Conservation (phyloP, 2,329 filamentous ascomycete species). For the Sporothrix sp. region DNA sequence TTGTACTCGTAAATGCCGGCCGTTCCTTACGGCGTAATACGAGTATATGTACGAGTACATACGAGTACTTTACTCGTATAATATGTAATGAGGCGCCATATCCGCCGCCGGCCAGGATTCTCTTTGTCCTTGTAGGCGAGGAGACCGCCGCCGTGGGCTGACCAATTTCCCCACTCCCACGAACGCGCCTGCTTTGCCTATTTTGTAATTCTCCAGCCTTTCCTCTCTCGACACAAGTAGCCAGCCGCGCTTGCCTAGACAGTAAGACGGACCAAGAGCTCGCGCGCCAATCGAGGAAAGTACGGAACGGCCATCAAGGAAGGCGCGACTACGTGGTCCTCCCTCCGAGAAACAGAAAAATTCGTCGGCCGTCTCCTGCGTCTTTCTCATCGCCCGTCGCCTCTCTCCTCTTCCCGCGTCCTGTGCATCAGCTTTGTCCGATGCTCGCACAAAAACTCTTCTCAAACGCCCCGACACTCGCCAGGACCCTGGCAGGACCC, state of each 20-base stretch:
- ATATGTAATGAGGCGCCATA: no score
- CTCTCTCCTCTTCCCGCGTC: neutral
- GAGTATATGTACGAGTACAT: no score
- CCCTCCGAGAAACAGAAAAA: no score
- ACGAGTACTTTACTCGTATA: no score
- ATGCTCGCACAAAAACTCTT: neutral
- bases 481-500: neutral
- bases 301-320: neutral
- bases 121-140: neutral
- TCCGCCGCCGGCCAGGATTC: neutral
- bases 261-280: neutral
- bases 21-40: no score
- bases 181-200: conserved; percentile 4
- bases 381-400: neutral
- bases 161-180: conserved; percentile 3
- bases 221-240: neutral
- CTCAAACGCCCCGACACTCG: neutral
- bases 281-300: neutral
- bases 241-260: neutral
- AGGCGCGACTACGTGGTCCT: no score
- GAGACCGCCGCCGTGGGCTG: neutral
- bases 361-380: no score
- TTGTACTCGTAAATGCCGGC: neutral
- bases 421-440: neutral
- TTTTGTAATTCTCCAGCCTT: neutral